phyloP scores from a whole-genome alignment of 192 early-diverging fungal species.

The Backusella morwellensis region DNA sequence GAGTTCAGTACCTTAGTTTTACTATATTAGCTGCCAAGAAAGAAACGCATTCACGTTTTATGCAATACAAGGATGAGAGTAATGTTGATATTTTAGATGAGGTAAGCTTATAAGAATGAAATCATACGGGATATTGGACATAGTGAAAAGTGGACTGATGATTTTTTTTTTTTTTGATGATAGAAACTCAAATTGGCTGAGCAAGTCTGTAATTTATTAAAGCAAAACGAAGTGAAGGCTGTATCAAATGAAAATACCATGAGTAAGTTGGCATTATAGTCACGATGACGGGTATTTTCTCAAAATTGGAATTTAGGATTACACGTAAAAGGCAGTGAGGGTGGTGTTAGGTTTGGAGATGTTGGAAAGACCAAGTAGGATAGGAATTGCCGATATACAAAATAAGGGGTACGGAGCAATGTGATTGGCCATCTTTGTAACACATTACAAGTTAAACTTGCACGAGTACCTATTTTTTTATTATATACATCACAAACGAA shows the following conservation, averaged over 20 bases:
- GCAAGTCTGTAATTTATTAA: conserved; percentile 9
- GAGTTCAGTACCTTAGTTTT: neutral
- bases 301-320: neutral
- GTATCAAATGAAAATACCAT: neutral
- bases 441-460: neutral
- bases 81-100: conserved; percentile 18
- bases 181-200: conserved; percentile 15
- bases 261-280: neutral
- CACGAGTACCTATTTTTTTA: neutral
- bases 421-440: neutral
- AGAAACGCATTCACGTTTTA: conserved; percentile 14
- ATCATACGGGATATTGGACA: neutral
- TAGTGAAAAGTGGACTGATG: neutral
- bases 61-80: conserved; percentile 11
- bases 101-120: neutral
- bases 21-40: conserved; percentile 5
- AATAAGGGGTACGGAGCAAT: neutral
- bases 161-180: neutral
- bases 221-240: conserved; percentile 5
- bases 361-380: conserved; percentile 1
- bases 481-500: neutral
- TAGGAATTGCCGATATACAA: neutral
- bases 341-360: neutral
- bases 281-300: neutral
- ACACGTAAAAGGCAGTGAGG: conserved; percentile 6